phyloP scores from a whole-genome alignment of 2,329 filamentous ascomycete genomes.

The Alternaria arborescens region DNA sequence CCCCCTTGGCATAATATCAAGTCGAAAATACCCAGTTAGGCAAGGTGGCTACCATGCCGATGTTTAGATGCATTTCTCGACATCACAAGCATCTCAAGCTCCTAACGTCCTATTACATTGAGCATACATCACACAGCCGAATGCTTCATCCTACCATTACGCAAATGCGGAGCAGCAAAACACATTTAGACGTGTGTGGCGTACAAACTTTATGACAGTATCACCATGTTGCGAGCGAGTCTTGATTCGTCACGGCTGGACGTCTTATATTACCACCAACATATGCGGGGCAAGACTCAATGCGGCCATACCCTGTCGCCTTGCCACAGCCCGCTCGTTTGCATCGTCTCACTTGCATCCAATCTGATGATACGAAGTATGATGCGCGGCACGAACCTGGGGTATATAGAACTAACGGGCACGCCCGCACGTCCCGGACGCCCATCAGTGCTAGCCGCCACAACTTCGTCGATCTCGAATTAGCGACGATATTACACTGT shows the following conservation, averaged over 20 bases:
- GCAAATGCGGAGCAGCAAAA: neutral
- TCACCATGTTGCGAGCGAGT: neutral
- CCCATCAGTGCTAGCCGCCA: constrained; percentile 6
- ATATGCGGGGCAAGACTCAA: constrained; percentile 20
- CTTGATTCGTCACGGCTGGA: neutral
- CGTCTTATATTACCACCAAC: constrained; percentile 16
- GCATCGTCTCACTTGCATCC: constrained; percentile 14
- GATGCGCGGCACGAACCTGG: constrained; percentile 9
- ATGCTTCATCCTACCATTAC: neutral
- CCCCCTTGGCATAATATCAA: constrained; percentile 17
- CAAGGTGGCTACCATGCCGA: neutral
- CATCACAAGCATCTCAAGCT: neutral
- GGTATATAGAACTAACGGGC: constrained; percentile 18
- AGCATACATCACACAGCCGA: neutral
- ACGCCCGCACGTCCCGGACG: constrained; percentile 9
- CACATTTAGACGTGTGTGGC: neutral
- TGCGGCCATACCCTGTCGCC: constrained; percentile 3
- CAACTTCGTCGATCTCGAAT: neutral
- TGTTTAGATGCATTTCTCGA: neutral
- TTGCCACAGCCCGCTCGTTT: constrained; percentile 5
- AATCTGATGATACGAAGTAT: constrained; percentile 7
- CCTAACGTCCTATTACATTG: neutral
- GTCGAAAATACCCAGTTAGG: neutral
- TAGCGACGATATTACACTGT: neutral
- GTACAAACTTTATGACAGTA: neutral